Base-by-base conservation (phyloP, 805 yeast species). In the Danielia oregonensis region DNA sequence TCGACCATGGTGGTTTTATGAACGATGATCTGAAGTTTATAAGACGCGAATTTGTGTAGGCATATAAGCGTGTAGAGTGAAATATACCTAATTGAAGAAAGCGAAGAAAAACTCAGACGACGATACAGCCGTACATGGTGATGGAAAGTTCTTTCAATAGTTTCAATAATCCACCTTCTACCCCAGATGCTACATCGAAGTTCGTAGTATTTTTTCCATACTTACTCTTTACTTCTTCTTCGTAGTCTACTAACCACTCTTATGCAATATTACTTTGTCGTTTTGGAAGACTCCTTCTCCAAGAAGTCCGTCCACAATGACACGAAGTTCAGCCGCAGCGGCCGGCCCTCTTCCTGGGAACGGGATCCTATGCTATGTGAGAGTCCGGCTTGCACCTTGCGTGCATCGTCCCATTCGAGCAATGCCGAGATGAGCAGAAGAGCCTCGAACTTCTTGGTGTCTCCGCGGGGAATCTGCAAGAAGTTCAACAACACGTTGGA, bases 391-490 rank as follows among this genome's bases (percentile, higher is more conserved):
- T 80, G 84, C 16, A 77, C 65, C 50, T 74, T 79, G 55, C 84
- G 79, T 28, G 74, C 79, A 32, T 86, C 93, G 57, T 84, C 91
- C 98, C 98, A 93, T 39, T 76, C 82, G 39, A 93, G 67, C 46
- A 82, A 80, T 40, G 86, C 85, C 8, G 95, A 75, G 26, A 93
- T 82, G 40, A 93, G 72, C 54, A 78, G 85, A 31, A 93, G 69
- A 4, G 93, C 95, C 68, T 93, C 97, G 55, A 85, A 93, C 59
- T 93, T 88, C 61, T 89, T 91, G 6, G 95, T 75, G 56, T 93
- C 99, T 2, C 93, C 96, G 41, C 98, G 70, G 5, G 96, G 96
- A 19, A 91, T 68, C 22, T 82, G 82, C 12, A 93, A 72, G 60
- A 89, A 93, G 36, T 93, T 86, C 12, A 93, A 73, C 32, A 93